Evolutionary conservation across 2,329 filamentous ascomycete species (phyloP), one percentile per base, ranked within the genome.

Genomic region (Aureobasidium melanogenum): DNA sequence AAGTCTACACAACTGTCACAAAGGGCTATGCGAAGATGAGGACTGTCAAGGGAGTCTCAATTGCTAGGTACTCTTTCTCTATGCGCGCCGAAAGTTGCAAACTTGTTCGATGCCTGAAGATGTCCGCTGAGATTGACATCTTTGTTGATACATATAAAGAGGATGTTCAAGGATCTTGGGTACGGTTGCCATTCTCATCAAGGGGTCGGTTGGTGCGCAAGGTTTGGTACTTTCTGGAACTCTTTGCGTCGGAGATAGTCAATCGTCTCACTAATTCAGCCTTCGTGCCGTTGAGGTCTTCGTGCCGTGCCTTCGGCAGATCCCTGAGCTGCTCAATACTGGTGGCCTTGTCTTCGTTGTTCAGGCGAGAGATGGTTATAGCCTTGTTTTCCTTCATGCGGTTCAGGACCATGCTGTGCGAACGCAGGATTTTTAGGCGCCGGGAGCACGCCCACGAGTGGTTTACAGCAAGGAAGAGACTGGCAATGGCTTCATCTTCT

Each of bases 191-290:
- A 4, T 63, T 58, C 26, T 50, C 47, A 22, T 51, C 46, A 10
- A 54, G 19, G 12, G 46, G 36, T 12, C 39, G 50, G 22, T 19
- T 17, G 4, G 34, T 39, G 41, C 51, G 52, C 5, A 32, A 39
- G n/a, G 10, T 46, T 30, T 39, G 32, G 32, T 63, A 63, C 17
- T 28, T 58, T 24, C 44, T 22, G 8, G 61, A 60, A 9, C 28
- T 47, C 47, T 56, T 63, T 19, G 69, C 70, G 59, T 73, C 70
- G 10, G 67, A 62, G 17, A 65, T 60, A 32, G 69, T 66, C 36
- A 73, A 61, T 10, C 66, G 63, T 44, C 60, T 48, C 22, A 71
- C 63, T 64, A 69, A 63, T 15, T 61, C 64, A 2, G 43, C 59
- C 60, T 67, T 69, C 44, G 64, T 68, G n/a, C 70, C 70, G 19